Evolutionary conservation across 2,329 filamentous ascomycete species (phyloP).

Genomic region (Alternaria solani): DNA sequence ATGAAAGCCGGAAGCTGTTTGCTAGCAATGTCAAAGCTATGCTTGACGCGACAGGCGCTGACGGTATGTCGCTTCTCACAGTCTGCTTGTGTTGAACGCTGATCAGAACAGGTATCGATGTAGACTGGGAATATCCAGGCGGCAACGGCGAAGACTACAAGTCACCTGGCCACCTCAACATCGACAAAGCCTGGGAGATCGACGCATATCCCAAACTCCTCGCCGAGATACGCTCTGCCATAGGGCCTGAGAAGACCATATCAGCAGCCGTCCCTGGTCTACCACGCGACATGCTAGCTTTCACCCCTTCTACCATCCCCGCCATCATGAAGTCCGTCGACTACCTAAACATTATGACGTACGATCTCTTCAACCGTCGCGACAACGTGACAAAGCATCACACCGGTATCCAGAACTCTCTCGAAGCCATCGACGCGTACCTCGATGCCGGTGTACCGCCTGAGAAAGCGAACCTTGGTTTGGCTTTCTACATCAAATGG

Average conservation of each 20-base stretch:
- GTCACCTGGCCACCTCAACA: slow-evolving; percentile 61
- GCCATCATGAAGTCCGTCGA: slow-evolving; percentile 68
- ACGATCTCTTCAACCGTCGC: slow-evolving; percentile 75
- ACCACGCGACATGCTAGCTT: slow-evolving; percentile 72
- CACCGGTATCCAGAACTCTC: slow-evolving; percentile 65
- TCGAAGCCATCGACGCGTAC: slow-evolving; percentile 66
- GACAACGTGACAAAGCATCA: slow-evolving; percentile 71
- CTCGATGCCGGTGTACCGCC: slow-evolving; percentile 62
- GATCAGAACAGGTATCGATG: slow-evolving; percentile 53
- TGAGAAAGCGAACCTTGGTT: slow-evolving; percentile 67
- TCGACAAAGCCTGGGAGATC: slow-evolving; percentile 66
- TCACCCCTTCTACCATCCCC: slow-evolving; percentile 63
- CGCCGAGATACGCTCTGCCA: slow-evolving; percentile 64
- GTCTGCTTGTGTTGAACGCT: background rate
- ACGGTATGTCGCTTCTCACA: slow-evolving; percentile 60
- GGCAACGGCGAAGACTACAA: slow-evolving; percentile 77
- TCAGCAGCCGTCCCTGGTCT: slow-evolving; percentile 73
- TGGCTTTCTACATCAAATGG: slow-evolving; percentile 74
- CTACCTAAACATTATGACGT: slow-evolving; percentile 75
- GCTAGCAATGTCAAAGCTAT: slow-evolving; percentile 70
- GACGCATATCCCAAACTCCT: slow-evolving; percentile 69
- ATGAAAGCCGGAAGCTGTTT: slow-evolving; percentile 61
- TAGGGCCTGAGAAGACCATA: slow-evolving; percentile 66
- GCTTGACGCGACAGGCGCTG: slow-evolving; percentile 66
- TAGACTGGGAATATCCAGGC: slow-evolving; percentile 72